Percentiles rank a stretch among this genome's conserved stretches.
These are phyloP conservation scores for Vanilla planifolia DNA, from an alignment of 106 monocot genomes.

Conservation along the genomic window DNA sequence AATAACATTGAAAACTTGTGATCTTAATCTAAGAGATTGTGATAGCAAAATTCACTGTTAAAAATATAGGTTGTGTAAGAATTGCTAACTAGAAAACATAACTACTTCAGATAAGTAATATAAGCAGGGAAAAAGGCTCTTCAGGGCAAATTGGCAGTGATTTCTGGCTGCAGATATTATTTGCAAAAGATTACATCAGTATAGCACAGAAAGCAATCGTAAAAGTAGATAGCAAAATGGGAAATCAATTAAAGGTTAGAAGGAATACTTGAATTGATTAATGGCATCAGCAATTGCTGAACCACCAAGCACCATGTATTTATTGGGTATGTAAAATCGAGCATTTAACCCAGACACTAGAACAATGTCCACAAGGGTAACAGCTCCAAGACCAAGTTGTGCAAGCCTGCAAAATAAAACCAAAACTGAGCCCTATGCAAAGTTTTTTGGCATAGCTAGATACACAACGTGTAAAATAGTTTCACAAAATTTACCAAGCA, in stretches of 20 bases:
- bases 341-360: slow-evolving; percentile 42
- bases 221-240: neutral
- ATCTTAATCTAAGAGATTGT: neutral
- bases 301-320: slow-evolving; percentile 62
- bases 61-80: too few relatives aligned
- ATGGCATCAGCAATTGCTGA: slow-evolving; percentile 65
- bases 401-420: slow-evolving; percentile 33
- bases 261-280: slow-evolving; percentile 74
- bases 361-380: slow-evolving; percentile 43
- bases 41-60: neutral
- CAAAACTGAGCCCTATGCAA: too few relatives aligned
- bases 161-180: too few relatives aligned
- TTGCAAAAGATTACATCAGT: neutral
- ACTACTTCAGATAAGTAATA: too few relatives aligned
- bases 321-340: slow-evolving; percentile 53
- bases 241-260: neutral
- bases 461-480: too few relatives aligned
- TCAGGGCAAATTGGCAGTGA: too few relatives aligned
- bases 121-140: too few relatives aligned
- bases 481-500: too few relatives aligned
- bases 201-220: too few relatives aligned
- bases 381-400: slow-evolving; percentile 52
- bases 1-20: too few relatives aligned
- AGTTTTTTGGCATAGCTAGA: too few relatives aligned
- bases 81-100: too few relatives aligned